Conservation (phyloP, 768 basidiomycete genomes). For the Amanita fuliginea region DNA sequence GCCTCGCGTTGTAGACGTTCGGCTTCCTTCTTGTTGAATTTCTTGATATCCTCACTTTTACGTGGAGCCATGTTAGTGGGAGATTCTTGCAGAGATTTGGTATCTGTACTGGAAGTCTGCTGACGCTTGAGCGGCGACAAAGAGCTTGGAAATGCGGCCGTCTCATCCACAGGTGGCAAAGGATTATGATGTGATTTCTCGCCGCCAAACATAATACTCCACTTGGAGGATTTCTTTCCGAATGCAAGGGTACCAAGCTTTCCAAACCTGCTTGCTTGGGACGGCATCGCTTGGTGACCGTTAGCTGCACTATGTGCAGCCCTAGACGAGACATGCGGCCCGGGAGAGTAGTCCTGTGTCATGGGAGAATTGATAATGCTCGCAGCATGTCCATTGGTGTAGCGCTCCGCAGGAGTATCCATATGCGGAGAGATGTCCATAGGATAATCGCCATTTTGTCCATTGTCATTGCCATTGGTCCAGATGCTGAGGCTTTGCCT, state of each 20-base stretch:
- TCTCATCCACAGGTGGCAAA: constrained; percentile 67
- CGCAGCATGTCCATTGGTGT: constrained; percentile 34
- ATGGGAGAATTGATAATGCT: constrained; percentile 42
- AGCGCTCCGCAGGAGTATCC: constrained; percentile 30
- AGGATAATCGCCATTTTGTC: constrained; percentile 35
- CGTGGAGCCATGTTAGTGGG: constrained; percentile 27
- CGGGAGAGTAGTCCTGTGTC: constrained; percentile 38
- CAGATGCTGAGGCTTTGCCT: constrained; percentile 18
- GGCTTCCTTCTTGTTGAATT: constrained; percentile 69
- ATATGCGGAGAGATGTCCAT: constrained; percentile 52
- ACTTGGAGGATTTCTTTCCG: constrained; percentile 59
- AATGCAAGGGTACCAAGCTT: constrained; percentile 51
- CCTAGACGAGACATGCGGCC: constrained; percentile 29
- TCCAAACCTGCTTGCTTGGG: constrained; percentile 40
- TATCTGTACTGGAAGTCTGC: constrained; percentile 68
- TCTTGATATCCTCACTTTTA: constrained; percentile 51
- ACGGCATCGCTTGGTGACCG: constrained; percentile 25
- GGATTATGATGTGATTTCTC: constrained; percentile 55
- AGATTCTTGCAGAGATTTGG: constrained; percentile 51
- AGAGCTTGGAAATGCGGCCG: constrained; percentile 40
- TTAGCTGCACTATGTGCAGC: constrained; percentile 24
- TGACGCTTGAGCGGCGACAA: constrained; percentile 68
- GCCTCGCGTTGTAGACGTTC: constrained; percentile 70
- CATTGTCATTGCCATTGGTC: constrained; percentile 19
- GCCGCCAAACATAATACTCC: constrained; percentile 67